phyloP scores from a whole-genome alignment of 441 rosid species.

The Populus hybrid region DNA sequence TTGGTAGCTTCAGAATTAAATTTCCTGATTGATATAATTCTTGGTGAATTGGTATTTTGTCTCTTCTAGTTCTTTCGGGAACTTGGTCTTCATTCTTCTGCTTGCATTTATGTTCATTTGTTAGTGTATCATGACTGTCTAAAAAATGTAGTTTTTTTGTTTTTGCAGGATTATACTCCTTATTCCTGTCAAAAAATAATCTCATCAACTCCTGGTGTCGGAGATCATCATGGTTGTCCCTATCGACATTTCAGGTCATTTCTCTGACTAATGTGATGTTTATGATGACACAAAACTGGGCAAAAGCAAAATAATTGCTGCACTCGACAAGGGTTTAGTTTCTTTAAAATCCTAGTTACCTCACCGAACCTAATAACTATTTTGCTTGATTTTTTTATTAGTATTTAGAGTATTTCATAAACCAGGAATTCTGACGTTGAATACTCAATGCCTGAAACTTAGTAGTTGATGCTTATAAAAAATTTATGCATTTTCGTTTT shows the following conservation, averaged over 20 bases:
- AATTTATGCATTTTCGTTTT: too few species aligned
- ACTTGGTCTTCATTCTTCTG: not conserved
- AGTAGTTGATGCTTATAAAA: not conserved
- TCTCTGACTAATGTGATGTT: slow-evolving; percentile 2
- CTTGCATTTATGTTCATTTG: not conserved
- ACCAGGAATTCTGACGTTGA: not conserved
- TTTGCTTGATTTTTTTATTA: not conserved
- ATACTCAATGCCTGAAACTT: not conserved
- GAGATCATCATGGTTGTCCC: slow-evolving; percentile 96
- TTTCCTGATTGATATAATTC: not conserved
- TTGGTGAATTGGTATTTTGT: not conserved
- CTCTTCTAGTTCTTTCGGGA: not conserved
- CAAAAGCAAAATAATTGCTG: not conserved
- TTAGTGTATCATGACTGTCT: not conserved
- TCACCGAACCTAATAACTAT: not conserved
- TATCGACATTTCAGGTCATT: slow-evolving; percentile 83
- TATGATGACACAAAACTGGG: not conserved
- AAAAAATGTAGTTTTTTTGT: not conserved
- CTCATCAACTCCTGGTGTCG: slow-evolving; percentile 68
- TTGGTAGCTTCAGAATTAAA: not conserved
- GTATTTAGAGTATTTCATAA: not conserved
- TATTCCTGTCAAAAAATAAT: slow-evolving; percentile 89
- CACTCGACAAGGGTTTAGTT: not conserved
- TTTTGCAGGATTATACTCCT: slow-evolving; percentile 88
- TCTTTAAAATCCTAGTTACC: not conserved